These are phyloP conservation scores for Monosporascus cannonballus DNA, from an alignment of 2,329 filamentous ascomycete species.

Conservation along the genomic window DNA sequence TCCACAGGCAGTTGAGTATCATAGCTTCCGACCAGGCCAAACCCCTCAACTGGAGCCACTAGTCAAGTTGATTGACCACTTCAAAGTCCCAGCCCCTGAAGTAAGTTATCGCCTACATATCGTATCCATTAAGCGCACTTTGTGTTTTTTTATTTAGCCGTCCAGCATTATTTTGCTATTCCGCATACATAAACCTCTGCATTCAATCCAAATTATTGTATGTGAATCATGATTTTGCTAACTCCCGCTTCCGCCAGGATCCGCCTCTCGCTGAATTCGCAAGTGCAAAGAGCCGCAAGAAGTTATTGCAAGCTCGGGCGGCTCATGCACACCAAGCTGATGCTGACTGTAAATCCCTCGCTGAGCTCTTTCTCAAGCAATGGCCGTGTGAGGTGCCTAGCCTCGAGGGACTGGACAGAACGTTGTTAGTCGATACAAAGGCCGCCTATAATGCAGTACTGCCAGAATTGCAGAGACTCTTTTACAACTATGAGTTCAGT, in stretches of 20 bases:
- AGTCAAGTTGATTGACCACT: slow-evolving; percentile 24
- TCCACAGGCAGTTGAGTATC: slow-evolving; percentile 29
- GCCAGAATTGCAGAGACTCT: slow-evolving; percentile 41
- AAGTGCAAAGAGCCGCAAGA: slow-evolving; percentile 24
- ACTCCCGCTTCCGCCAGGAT: neutral
- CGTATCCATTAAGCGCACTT: too few species aligned
- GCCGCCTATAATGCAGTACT: slow-evolving; percentile 33
- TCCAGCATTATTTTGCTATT: too few species aligned
- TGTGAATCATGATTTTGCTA: slow-evolving; percentile 10
- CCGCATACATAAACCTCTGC: neutral
- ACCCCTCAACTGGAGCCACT: slow-evolving; percentile 26
- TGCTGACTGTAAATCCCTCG: slow-evolving; percentile 31
- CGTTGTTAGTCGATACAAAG: slow-evolving; percentile 29
- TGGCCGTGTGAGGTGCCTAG: slow-evolving; percentile 37
- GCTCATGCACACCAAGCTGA: slow-evolving; percentile 25
- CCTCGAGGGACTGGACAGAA: slow-evolving; percentile 18
- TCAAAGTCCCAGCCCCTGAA: slow-evolving; percentile 20
- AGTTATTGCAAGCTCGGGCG: slow-evolving; percentile 23
- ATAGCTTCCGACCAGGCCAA: slow-evolving; percentile 29
- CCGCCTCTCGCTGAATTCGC: slow-evolving; percentile 15
- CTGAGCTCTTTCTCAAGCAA: slow-evolving; percentile 33
- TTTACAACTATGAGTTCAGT: slow-evolving; percentile 41
- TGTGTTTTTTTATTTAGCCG: too few species aligned
- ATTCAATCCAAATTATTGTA: slow-evolving; percentile 2
- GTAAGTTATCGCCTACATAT: neutral